Evolutionary conservation across 2,329 filamentous ascomycete species (phyloP).

Genomic region (Amauroascus niger): DNA sequence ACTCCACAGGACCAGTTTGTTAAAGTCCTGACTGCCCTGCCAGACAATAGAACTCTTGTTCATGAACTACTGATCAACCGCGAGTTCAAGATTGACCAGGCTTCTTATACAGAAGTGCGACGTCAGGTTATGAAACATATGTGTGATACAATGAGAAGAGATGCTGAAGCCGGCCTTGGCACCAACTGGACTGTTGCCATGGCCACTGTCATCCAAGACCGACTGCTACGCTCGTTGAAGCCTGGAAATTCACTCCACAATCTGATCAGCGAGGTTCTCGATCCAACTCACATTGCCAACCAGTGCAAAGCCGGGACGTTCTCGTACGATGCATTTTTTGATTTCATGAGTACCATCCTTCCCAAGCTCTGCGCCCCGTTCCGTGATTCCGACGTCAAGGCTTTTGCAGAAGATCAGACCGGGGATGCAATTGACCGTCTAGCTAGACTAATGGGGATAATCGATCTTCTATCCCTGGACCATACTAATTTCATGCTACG

Average conservation of each 20-base stretch:
- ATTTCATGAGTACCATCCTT: slow-evolving; percentile 52
- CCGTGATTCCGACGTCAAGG: slow-evolving; percentile 50
- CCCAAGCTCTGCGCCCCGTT: slow-evolving; percentile 57
- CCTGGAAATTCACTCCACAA: slow-evolving; percentile 53
- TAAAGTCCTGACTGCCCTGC: slow-evolving; percentile 50
- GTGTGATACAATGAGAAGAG: slow-evolving; percentile 50
- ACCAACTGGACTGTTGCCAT: slow-evolving; percentile 55
- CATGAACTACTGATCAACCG: slow-evolving; percentile 57
- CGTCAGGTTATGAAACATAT: slow-evolving; percentile 50
- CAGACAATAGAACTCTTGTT: slow-evolving; percentile 51
- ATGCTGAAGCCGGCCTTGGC: slow-evolving; percentile 47
- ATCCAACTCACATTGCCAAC: slow-evolving; percentile 48
- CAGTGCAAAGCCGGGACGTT: slow-evolving; percentile 53
- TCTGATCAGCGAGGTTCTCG: slow-evolving; percentile 51
- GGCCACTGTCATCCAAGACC: slow-evolving; percentile 55
- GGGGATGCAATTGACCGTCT: slow-evolving; percentile 54
- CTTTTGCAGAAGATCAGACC: slow-evolving; percentile 42
- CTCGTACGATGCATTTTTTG: slow-evolving; percentile 55
- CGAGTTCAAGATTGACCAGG: slow-evolving; percentile 50
- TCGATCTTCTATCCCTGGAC: slow-evolving; percentile 53
- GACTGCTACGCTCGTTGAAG: slow-evolving; percentile 50
- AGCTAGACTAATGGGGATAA: slow-evolving; percentile 52
- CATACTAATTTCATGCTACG: slow-evolving; percentile 58
- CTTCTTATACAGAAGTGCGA: slow-evolving; percentile 41
- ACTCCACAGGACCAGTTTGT: slow-evolving; percentile 36